Percentiles rank a stretch among this genome's conserved stretches.
Evolutionary conservation across 1,284 basidiomycete genomes (phyloP).

Genomic region (Pseudozyma flocculosa): DNA sequence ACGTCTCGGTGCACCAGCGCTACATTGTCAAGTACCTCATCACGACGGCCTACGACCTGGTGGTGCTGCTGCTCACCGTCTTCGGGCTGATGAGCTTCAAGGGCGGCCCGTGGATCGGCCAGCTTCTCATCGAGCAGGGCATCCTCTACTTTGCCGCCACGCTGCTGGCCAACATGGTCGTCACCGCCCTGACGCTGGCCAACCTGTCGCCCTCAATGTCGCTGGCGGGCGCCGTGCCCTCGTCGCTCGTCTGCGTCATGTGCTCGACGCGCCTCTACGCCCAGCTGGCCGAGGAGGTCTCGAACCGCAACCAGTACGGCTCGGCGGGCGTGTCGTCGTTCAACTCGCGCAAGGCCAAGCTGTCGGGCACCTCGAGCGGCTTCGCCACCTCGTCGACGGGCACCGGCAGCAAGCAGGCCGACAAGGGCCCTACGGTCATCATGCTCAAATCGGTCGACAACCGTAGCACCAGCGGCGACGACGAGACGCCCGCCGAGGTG

Average conservation of each 20-base stretch:
- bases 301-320: conserved; percentile 1
- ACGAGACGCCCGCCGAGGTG: not conserved
- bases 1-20: conserved; percentile 4
- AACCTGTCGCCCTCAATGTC: conserved; percentile 44
- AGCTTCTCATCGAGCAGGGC: conserved; percentile 37
- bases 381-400: not conserved
- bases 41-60: conserved; percentile 30
- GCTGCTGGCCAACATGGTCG: conserved; percentile 30
- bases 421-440: not conserved
- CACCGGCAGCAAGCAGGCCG: not conserved
- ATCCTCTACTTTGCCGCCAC: conserved; percentile 42
- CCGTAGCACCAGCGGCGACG: not conserved
- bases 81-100: conserved; percentile 33
- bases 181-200: conserved; percentile 30
- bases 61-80: conserved; percentile 34
- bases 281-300: conserved; percentile 17
- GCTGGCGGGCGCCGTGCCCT: conserved; percentile 34
- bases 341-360: not conserved
- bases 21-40: conserved; percentile 36
- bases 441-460: not conserved
- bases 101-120: conserved; percentile 28
- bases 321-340: not conserved
- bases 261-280: conserved; percentile 40
- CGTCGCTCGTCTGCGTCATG: conserved; percentile 32
- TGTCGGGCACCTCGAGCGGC: not conserved